These are phyloP conservation scores for Obba rivulosa DNA, from an alignment of 768 basidiomycete species.

Conservation along the genomic window DNA sequence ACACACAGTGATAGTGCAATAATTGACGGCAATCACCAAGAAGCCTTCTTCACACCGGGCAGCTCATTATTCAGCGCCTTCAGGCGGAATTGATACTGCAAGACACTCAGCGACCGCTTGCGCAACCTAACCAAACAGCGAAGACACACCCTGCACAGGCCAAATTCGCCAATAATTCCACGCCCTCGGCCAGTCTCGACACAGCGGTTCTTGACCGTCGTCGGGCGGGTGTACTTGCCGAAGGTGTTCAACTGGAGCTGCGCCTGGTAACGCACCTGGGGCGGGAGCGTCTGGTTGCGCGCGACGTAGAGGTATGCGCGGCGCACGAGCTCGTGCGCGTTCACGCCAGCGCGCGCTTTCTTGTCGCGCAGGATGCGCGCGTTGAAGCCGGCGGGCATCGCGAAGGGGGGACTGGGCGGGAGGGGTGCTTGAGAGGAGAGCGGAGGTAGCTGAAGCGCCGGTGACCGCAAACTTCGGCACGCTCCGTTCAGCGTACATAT, in stretches of 20 bases:
- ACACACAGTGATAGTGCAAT: too few relatives aligned
- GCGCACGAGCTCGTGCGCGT: slow-evolving; percentile 73
- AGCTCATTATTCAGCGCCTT: slow-evolving; percentile 80
- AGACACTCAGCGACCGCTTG: background rate
- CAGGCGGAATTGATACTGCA: slow-evolving; percentile 84
- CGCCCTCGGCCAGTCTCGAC: slow-evolving; percentile 79
- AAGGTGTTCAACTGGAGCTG: slow-evolving; percentile 91
- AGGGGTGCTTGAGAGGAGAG: background rate
- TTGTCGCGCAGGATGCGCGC: slow-evolving; percentile 68
- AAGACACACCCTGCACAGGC: slow-evolving; percentile 63
- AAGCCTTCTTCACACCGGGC: slow-evolving; percentile 85
- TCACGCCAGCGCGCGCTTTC: slow-evolving; percentile 67
- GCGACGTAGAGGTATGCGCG: slow-evolving; percentile 92
- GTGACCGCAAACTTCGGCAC: too few relatives aligned
- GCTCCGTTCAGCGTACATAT: too few relatives aligned
- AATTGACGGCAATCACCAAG: slow-evolving; percentile 65
- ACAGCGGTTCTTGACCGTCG: slow-evolving; percentile 87
- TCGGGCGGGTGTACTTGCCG: slow-evolving; percentile 75
- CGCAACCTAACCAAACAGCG: background rate
- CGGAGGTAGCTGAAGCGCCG: background rate
- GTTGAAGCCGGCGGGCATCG: slow-evolving; percentile 18
- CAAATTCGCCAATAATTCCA: slow-evolving; percentile 88
- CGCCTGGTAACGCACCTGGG: slow-evolving; percentile 88
- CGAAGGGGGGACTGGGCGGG: background rate
- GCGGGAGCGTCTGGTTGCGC: slow-evolving; percentile 83